Evolutionary conservation across 2,329 filamentous ascomycete species (phyloP), one percentile per base, ranked within the genome.

Genomic region (Trichoderma arundinaceum): DNA sequence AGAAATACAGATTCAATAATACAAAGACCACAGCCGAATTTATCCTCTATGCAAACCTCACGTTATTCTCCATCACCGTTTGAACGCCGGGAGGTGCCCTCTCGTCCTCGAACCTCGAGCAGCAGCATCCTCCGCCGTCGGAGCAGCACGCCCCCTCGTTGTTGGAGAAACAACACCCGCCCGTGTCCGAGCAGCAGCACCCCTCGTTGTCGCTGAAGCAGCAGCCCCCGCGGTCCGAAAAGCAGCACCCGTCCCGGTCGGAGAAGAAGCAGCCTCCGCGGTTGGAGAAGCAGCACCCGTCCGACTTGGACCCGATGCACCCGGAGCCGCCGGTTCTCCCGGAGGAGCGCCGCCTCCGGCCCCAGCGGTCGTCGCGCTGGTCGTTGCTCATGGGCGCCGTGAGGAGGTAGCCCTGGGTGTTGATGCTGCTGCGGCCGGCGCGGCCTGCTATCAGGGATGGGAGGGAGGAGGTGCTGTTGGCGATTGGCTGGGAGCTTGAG

Each of bases 261-360:
- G 66, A 67, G 35, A 66, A 67, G 33, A 44, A 57, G 51, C 65
- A 66, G 19, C 64, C 67, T 1, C 38, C 65, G 2, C 67, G 58
- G n/a, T 48, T 56, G 2, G 67, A 67, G 65, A 66, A 69, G 62
- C 58, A 67, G 52, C 68, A 69, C 4, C 68, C 68, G 17, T 60
- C 64, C 5, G 66, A 63, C 32, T n/a, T 13, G 38, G 48, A 44
- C 38, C 59, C 52, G 38, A 39, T 35, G 10, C 33, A 35, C 2
- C 43, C 44, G 19, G 51, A 66, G 60, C 33, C 9, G 64, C 43
- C 33, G 13, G 46, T 64, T 57, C 33, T 58, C 43, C 35, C 44
- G 12, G 17, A 8, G 0, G 15, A 10, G 28, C 38, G 28, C 15
- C 32, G 17, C 8, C 32, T 12, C 15, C 17, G 32, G 28, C 19